These are phyloP conservation scores for Drechslera avenae DNA, from an alignment of 2,329 filamentous ascomycete species.

Conservation along the genomic window DNA sequence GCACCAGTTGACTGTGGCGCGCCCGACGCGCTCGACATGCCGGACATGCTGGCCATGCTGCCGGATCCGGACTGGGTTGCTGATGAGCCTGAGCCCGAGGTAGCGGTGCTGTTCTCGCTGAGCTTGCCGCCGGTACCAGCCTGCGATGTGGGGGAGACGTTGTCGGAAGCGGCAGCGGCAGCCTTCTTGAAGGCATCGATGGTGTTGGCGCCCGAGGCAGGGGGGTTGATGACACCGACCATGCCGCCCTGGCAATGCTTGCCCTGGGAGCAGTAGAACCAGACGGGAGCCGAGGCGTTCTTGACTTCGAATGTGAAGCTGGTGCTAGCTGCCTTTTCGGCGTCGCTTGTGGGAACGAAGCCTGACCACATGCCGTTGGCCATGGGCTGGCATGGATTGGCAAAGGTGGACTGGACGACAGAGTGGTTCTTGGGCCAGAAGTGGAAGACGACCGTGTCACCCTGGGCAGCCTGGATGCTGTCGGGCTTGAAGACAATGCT, in stretches of 20 bases:
- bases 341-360: conserved; percentile 38
- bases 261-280: conserved; percentile 50
- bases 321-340: conserved; percentile 27
- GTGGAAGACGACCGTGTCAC: conserved; percentile 47
- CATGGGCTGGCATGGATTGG: conserved; percentile 41
- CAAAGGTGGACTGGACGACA: conserved; percentile 45
- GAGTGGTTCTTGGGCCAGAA: conserved; percentile 51
- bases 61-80: conserved; percentile 18
- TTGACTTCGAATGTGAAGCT: conserved; percentile 44
- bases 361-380: conserved; percentile 47
- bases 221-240: conserved; percentile 49
- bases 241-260: conserved; percentile 48
- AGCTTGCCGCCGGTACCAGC: conserved; percentile 35
- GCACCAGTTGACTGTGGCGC: conserved; percentile 29
- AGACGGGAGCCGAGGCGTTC: conserved; percentile 46
- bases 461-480: conserved; percentile 41
- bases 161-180: conserved; percentile 22
- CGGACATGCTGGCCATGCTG: not conserved
- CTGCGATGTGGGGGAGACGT: conserved; percentile 32
- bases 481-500: conserved; percentile 44
- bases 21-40: not conserved
- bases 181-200: conserved; percentile 34
- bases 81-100: conserved; percentile 14
- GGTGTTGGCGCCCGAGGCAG: conserved; percentile 30
- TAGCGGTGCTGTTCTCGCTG: conserved; percentile 24